A percentile compares a stretch with the other conserved stretches of the same genome.
Evolutionary conservation across 441 rosid species (phyloP).

Genomic region (Erodium texanum): DNA sequence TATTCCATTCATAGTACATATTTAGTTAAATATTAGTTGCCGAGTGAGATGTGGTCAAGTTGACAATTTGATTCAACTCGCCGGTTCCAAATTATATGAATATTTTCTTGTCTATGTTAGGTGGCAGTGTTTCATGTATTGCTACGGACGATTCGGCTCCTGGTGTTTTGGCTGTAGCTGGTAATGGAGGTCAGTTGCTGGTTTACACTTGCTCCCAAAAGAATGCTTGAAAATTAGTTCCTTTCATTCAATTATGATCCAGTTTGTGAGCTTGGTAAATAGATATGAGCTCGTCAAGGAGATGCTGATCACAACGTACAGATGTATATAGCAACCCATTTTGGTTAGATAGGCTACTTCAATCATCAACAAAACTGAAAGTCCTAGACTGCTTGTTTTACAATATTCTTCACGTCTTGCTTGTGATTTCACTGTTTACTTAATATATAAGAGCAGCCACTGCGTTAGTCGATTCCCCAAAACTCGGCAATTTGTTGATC

Average conservation of each 20-base stretch:
- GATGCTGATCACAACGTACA: neutral
- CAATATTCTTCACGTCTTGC: no score
- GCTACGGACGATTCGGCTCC: conserved; percentile 49
- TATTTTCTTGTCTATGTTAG: conserved; percentile 24
- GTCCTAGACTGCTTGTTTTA: no score
- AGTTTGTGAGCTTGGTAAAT: neutral
- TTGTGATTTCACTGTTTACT: no score
- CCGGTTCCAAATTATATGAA: no score
- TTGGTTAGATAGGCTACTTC: neutral
- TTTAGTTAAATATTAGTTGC: neutral
- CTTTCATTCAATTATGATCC: neutral
- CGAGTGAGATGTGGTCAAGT: neutral
- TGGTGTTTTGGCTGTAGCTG: conserved; percentile 43
- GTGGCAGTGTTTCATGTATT: conserved; percentile 52
- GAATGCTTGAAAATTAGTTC: neutral
- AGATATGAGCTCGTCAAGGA: no score
- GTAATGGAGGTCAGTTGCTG: conserved; percentile 52
- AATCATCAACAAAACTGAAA: no score
- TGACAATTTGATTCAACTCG: neutral
- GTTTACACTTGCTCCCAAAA: conserved; percentile 33
- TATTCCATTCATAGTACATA: neutral
- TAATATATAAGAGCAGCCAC: no score
- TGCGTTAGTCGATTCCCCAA: no score
- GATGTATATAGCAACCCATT: neutral
- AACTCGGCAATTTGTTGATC: no score